Percentiles rank a stretch among this genome's conserved stretches.
These are phyloP conservation scores for Sanghuangporus baumii DNA, from an alignment of 1,284 basidiomycete species.

Conservation along the genomic window DNA sequence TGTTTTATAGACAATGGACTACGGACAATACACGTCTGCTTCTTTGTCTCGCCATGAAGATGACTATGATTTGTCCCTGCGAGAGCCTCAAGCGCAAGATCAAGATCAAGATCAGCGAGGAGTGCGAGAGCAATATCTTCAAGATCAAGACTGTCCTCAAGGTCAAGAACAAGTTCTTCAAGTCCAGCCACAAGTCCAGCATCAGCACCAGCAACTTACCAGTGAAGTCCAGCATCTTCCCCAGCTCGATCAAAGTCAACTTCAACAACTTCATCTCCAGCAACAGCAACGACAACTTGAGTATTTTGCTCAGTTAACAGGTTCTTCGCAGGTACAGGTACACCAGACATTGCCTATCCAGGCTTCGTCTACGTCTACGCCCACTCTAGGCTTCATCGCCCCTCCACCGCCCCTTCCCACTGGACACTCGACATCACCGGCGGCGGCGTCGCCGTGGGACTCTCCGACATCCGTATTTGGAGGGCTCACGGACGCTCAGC, in stretches of 20 bases:
- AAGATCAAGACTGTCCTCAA: not conserved
- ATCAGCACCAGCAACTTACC: not conserved
- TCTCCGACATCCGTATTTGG: not conserved
- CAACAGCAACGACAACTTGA: not conserved
- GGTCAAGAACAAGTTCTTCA: not conserved
- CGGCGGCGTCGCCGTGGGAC: not conserved
- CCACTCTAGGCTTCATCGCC: not conserved
- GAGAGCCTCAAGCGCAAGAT: not conserved
- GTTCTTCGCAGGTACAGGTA: constrained; percentile 23
- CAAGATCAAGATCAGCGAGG: not conserved
- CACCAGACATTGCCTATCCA: constrained; percentile 1
- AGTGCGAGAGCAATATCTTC: not conserved
- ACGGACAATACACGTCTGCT: not conserved
- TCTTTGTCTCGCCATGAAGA: not conserved
- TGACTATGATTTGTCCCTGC: not conserved
- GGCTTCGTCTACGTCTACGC: not conserved
- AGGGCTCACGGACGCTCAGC: not conserved
- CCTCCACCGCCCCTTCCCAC: not conserved
- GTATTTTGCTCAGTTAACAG: not conserved
- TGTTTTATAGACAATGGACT: not conserved
- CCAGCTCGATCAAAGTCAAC: not conserved
- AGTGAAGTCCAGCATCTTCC: not conserved
- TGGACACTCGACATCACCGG: not conserved
- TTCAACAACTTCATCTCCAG: not conserved
- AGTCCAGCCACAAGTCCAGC: not conserved